A percentile compares a stretch with the other conserved stretches of the same genome.
These are phyloP conservation scores for Cladosporium sp. DNA, from an alignment of 2,329 filamentous ascomycete species.

Conservation along the genomic window DNA sequence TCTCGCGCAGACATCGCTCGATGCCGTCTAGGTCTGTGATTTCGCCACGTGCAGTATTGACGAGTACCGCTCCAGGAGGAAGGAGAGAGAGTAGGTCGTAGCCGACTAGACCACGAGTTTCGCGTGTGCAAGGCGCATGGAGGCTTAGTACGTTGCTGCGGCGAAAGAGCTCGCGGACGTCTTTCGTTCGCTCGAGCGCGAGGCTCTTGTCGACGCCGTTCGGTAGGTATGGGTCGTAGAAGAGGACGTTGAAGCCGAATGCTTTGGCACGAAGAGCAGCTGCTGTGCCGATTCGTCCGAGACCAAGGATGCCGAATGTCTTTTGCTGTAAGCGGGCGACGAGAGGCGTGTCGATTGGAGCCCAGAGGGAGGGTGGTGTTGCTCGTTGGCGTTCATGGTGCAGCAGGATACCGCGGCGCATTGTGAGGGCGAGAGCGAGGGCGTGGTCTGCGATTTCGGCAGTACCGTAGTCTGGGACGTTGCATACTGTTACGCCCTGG, in stretches of 20 bases:
- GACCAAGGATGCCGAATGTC: constrained; percentile 33
- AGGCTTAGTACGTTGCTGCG: constrained; percentile 64
- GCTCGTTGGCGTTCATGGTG: constrained; percentile 35
- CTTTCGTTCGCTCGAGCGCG: constrained; percentile 33
- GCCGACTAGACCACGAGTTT: constrained; percentile 46
- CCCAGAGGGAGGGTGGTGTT: constrained; percentile 34
- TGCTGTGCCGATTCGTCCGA: constrained; percentile 35
- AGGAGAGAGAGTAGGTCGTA: constrained; percentile 34
- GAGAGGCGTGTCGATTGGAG: constrained; percentile 31
- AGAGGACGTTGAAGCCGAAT: constrained; percentile 34
- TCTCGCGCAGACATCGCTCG: constrained; percentile 30
- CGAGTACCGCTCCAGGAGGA: constrained; percentile 31
- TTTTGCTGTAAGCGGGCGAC: constrained; percentile 29
- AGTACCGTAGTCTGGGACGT: constrained; percentile 36
- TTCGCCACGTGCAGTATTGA: constrained; percentile 37
- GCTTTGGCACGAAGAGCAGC: constrained; percentile 35
- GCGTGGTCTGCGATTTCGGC: constrained; percentile 37
- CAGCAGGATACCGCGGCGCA: constrained; percentile 33
- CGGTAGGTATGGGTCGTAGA: constrained; percentile 37
- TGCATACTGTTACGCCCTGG: constrained; percentile 31
- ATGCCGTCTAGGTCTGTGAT: constrained; percentile 35
- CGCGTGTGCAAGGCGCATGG: constrained; percentile 71
- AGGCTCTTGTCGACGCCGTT: constrained; percentile 36
- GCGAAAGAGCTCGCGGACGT: constrained; percentile 38
- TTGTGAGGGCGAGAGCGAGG: constrained; percentile 31